phyloP scores from a whole-genome alignment of 2,329 filamentous ascomycete genomes.

The Dissoconium aciculare region DNA sequence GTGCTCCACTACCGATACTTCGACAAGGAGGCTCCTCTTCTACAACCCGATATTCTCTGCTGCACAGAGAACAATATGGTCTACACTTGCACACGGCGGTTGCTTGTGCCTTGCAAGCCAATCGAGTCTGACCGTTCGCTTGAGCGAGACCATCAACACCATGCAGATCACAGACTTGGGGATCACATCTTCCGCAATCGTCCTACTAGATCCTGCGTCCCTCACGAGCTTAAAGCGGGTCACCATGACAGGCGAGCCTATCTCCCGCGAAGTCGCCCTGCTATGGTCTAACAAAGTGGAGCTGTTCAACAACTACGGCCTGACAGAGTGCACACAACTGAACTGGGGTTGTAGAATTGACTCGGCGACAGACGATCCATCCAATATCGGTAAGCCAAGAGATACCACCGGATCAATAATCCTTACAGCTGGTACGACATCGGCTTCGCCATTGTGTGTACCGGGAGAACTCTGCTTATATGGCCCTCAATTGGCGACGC shows the following conservation, averaged over 20 bases:
- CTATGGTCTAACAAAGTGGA: background rate
- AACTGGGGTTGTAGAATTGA: no score
- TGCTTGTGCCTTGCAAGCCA: background rate
- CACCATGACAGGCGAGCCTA: background rate
- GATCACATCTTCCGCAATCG: conserved; percentile 2
- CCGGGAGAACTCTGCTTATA: conserved; percentile 3
- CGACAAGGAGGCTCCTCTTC: conserved; percentile 4
- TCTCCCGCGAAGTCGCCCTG: background rate
- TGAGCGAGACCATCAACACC: background rate
- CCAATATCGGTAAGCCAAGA: no score
- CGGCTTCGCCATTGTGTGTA: background rate
- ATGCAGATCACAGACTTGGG: conserved; percentile 1
- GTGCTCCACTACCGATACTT: conserved; percentile 1
- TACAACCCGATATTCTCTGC: conserved; percentile 5
- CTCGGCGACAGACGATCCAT: no score
- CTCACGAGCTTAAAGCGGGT: conserved; percentile 2
- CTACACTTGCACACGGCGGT: conserved; percentile 2
- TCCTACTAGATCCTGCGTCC: background rate
- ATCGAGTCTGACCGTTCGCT: background rate
- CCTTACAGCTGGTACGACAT: no score
- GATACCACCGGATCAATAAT: no score
- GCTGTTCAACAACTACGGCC: background rate
- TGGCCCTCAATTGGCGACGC: conserved; percentile 6
- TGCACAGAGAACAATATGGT: conserved; percentile 4
- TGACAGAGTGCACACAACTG: background rate